These are phyloP conservation scores for Cladophialophora carrionii DNA, from an alignment of 2,329 filamentous ascomycete genomes.

Conservation along the genomic window DNA sequence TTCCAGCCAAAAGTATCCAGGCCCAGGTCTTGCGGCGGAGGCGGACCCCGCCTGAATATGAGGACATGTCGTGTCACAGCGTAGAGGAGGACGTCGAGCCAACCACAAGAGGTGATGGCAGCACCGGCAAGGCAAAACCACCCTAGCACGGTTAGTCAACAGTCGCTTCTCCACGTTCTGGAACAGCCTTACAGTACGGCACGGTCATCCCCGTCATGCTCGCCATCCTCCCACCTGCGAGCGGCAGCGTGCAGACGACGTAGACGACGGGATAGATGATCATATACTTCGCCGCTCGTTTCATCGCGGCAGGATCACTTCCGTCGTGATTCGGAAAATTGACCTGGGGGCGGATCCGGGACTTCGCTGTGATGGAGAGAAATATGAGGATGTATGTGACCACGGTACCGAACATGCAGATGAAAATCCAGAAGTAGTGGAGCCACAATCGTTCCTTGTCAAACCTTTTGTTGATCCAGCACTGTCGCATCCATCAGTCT, in stretches of 20 bases:
- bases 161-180: conserved; percentile 41
- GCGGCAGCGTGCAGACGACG: conserved; percentile 65
- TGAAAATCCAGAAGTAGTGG: conserved; percentile 60
- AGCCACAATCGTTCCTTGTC: conserved; percentile 54
- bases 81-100: conserved; percentile 63
- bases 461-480: conserved; percentile 53
- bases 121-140: conserved; percentile 59
- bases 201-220: conserved; percentile 44
- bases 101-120: conserved; percentile 62
- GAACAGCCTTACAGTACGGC: conserved; percentile 39
- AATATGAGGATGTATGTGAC: conserved; percentile 52
- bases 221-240: conserved; percentile 56
- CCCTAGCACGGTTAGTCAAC: conserved; percentile 5
- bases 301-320: conserved; percentile 44
- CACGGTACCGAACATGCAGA: conserved; percentile 57
- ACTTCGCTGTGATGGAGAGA: conserved; percentile 18
- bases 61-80: conserved; percentile 61
- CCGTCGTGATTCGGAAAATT: conserved; percentile 44
- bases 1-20: conserved; percentile 34
- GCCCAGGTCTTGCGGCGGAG: conserved; percentile 31
- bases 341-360: conserved; percentile 8
- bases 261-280: conserved; percentile 58
- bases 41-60: conserved; percentile 55
- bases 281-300: conserved; percentile 53
- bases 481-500: conserved; percentile 44